Evolutionary conservation across 2,329 filamentous ascomycete genomes (phyloP), one percentile per base, ranked within the genome.

Genomic region (Raffaelea albimanens): DNA sequence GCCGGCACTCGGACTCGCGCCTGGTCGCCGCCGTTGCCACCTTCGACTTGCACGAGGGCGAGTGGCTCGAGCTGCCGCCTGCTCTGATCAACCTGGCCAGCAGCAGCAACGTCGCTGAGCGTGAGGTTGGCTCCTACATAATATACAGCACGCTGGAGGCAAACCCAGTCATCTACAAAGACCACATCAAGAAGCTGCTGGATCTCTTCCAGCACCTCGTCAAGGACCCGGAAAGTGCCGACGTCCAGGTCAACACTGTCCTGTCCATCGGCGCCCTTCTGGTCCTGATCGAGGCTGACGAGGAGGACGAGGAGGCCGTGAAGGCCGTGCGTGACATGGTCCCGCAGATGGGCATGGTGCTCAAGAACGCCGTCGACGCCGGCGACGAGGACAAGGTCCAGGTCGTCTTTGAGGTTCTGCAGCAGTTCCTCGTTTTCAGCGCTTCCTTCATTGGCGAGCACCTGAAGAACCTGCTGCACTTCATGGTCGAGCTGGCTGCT

Each of bases 351-450:
- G 91, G 97, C 50, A 78, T 82, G 53, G 87, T 96, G 11, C 76
- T 97, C 55, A 93, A 95, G 75, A 77, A 83, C 53, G 80, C 86
- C 22, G 85, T 97, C 50, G 78, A 88, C 58, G 76, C 78, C 49
- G 78, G 79, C 49, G 85, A 96, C 58, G 90, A 96, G 58, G 90
- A 95, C 62, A 84, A 85, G 63, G 83, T 86, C 57, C 87, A 91
- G 73, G 83, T 91, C 62, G 81, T 88, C 22, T 98, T 97, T 58
- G 93, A 97, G 63, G 89, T 95, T 56, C 95, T 97, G 78, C 93
- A 97, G 72, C 93, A 87, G 44, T 83, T 96, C 59, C 78, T 98
- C 46, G 86, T 85, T 54, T 95, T 88, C 64, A 91, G 96, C 63
- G 85, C 87, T 25, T 79, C 87, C 42, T 78, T 97, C 44, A 72